Conservation (phyloP, 495 filamentous ascomycete species). For the Xylaria curta region DNA sequence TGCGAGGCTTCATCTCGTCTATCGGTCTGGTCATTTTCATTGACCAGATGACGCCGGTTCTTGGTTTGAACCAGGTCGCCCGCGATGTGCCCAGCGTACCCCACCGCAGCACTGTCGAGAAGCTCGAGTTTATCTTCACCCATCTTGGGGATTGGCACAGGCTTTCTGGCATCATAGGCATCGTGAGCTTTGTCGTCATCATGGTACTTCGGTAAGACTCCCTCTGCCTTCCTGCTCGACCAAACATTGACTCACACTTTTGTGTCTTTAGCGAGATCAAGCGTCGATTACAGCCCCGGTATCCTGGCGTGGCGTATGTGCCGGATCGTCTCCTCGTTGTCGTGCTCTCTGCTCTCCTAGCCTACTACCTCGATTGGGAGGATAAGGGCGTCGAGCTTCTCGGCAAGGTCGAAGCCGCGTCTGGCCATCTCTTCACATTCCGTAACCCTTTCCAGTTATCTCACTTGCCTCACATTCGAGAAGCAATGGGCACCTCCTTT, state of each 20-base stretch:
- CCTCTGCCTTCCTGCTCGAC: neutral
- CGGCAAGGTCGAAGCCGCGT: constrained; percentile 75
- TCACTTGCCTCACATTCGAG: constrained; percentile 81
- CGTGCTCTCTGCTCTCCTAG: constrained; percentile 80
- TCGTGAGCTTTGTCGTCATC: constrained; percentile 83
- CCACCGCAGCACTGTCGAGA: constrained; percentile 85
- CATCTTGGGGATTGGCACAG: constrained; percentile 70
- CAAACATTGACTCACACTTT: constrained; percentile 17
- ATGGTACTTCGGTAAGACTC: constrained; percentile 74
- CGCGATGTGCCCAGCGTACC: constrained; percentile 61
- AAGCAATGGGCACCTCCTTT: constrained; percentile 89
- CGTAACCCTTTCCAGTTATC: constrained; percentile 80
- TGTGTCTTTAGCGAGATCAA: constrained; percentile 70
- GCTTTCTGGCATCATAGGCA: constrained; percentile 76
- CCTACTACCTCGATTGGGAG: constrained; percentile 83
- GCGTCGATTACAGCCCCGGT: constrained; percentile 78
- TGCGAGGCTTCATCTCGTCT: constrained; percentile 94
- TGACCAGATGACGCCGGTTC: constrained; percentile 90
- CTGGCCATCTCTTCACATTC: constrained; percentile 74
- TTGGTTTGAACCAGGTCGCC: constrained; percentile 73
- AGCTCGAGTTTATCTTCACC: constrained; percentile 77
- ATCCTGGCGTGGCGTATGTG: constrained; percentile 82
- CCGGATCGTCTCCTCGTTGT: constrained; percentile 94
- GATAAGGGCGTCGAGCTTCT: constrained; percentile 79
- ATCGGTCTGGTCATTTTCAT: constrained; percentile 96